phyloP scores from a whole-genome alignment of 2,329 filamentous ascomycete genomes.

The Blastomyces silverae region DNA sequence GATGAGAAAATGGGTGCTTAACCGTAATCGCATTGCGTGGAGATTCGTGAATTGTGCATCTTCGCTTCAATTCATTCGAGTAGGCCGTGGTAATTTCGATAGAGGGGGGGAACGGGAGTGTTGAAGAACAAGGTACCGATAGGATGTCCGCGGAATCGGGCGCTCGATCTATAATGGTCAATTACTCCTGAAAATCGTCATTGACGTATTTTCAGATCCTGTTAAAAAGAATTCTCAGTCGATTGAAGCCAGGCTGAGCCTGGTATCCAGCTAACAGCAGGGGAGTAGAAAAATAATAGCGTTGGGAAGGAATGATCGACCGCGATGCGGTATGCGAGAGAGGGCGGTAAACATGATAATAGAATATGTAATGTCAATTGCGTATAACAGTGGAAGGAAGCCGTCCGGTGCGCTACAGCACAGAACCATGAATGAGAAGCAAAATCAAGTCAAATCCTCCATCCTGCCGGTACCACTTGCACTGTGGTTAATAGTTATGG shows the following conservation, averaged over 20 bases:
- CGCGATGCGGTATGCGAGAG: neutral
- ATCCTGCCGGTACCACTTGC: neutral
- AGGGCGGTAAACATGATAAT: constrained; percentile 4
- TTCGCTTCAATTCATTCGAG: neutral
- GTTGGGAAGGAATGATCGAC: neutral
- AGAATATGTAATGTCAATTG: constrained; percentile 12
- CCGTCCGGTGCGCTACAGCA: constrained; percentile 12
- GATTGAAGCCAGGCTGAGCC: neutral
- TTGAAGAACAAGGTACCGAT: neutral
- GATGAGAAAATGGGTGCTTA: neutral
- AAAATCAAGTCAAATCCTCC: constrained; percentile 1
- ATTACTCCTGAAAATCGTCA: neutral
- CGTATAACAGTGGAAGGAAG: neutral
- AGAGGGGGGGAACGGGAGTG: neutral
- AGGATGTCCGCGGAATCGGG: neutral
- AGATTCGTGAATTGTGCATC: neutral
- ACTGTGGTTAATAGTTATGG: constrained; percentile 10
- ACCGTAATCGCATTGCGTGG: neutral
- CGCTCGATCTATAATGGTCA: neutral
- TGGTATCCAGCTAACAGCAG: neutral
- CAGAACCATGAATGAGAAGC: neutral
- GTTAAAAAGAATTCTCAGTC: neutral
- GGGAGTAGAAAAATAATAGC: constrained; percentile 1
- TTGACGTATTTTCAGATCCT: neutral
- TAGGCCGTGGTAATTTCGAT: neutral